phyloP scores from a whole-genome alignment of 1,139 yeast genomes.

The Sugiyamaella sp. region DNA sequence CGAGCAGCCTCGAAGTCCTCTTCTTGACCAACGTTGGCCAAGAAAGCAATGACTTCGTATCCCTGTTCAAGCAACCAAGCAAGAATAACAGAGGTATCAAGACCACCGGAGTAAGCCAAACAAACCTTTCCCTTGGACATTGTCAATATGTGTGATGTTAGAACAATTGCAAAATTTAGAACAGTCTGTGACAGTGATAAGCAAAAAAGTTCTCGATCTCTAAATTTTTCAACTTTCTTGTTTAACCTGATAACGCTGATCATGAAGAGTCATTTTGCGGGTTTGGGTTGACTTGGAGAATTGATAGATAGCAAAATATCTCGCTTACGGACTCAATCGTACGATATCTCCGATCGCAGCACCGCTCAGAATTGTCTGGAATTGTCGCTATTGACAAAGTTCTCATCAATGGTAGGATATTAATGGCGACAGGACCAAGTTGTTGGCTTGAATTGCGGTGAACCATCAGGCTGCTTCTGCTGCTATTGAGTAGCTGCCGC shows the following conservation, averaged over 20 bases:
- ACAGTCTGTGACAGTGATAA: neutral
- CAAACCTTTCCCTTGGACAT: constrained; percentile 87
- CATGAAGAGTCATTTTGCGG: constrained; percentile 11
- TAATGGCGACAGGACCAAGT: too few species aligned
- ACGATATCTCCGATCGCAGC: too few species aligned
- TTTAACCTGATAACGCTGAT: constrained; percentile 1
- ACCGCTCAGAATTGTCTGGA: too few species aligned
- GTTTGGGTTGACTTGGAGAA: constrained; percentile 4
- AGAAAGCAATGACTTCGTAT: constrained; percentile 95
- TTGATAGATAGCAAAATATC: neutral
- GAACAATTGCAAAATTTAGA: neutral
- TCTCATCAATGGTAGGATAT: too few species aligned
- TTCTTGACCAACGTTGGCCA: constrained; percentile 98
- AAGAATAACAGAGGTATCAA: constrained; percentile 94
- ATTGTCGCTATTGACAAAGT: too few species aligned
- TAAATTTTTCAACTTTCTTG: neutral
- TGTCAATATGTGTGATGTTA: neutral
- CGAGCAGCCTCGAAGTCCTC: constrained; percentile 98
- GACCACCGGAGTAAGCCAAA: constrained; percentile 98
- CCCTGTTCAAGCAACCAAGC: constrained; percentile 99
- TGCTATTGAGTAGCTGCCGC: too few species aligned
- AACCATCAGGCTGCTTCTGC: too few species aligned
- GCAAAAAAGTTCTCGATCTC: neutral
- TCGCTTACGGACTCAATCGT: too few species aligned
- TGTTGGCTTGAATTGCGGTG: too few species aligned